Evolutionary conservation across 2,329 filamentous ascomycete species (phyloP).

Genomic region (Colletotrichum tropicicola): DNA sequence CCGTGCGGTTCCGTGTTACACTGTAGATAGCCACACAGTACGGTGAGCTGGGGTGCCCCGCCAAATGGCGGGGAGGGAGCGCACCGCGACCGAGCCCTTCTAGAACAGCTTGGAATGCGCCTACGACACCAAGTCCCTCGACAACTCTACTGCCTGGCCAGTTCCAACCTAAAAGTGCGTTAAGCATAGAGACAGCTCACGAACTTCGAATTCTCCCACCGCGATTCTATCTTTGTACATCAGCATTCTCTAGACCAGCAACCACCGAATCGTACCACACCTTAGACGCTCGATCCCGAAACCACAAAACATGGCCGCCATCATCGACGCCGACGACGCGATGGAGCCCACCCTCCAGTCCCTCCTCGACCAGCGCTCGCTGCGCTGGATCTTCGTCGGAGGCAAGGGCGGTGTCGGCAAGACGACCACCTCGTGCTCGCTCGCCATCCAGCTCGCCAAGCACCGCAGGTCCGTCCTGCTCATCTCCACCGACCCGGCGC

Average conservation of each 20-base stretch:
- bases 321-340: conserved; percentile 71
- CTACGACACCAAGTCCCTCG: neutral
- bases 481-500: conserved; percentile 97
- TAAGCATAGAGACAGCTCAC: neutral
- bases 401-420: conserved; percentile 99
- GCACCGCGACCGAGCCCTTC: conserved; percentile 13
- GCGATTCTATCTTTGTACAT: neutral
- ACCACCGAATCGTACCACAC: too few relatives aligned
- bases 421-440: conserved; percentile 98
- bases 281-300: too few relatives aligned
- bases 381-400: conserved; percentile 99
- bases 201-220: neutral
- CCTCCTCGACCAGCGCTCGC: conserved; percentile 92
- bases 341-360: conserved; percentile 94
- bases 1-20: neutral
- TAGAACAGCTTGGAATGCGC: conserved; percentile 30
- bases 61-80: conserved; percentile 21
- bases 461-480: conserved; percentile 95
- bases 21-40: neutral
- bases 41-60: conserved; percentile 20
- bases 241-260: neutral
- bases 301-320: conserved; percentile 48
- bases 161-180: too few relatives aligned
- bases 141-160: neutral
- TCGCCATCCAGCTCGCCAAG: conserved; percentile 96